Base-by-base conservation (phyloP, 2,329 filamentous ascomycete genomes). In the Ceratocystiopsis brevicomis region DNA sequence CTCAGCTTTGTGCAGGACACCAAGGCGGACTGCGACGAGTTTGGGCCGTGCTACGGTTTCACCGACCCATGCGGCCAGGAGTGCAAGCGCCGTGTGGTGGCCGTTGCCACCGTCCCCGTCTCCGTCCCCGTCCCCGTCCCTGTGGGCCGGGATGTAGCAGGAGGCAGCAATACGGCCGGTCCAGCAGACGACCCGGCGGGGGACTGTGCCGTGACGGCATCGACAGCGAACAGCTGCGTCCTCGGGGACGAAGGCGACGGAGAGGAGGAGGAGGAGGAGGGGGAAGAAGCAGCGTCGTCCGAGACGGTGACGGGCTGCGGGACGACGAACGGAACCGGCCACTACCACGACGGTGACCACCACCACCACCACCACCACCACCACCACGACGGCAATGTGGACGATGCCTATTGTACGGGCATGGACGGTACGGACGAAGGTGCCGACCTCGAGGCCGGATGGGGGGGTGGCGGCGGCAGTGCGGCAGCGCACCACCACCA, bases 401-500 rank as follows among this genome's bases (percentile, higher is more conserved):
- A n/a, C n/a, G 2, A 45, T 61, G 9, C 52, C 21, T 4, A 8
- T 8, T 21, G 21, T 21, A 8, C 21, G 4, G 21, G 21, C 21
- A 36, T n/a, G 36, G 42, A 49, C 36, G 39, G 47, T 52, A 11
- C 47, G 47, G 46, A 48, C 19, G 44, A 52, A 11, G 43, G 33
- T 35, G 41, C 37, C 30, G 48, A 53, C 15, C 45, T 48, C 12
- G 45, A 49, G 37, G 44, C 49, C 36, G 19, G 19, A 21, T 6
- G n/a, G n/a, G 46, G 44, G 12, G 46, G 13, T 15, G 34, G 18
- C 15, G 21, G 19, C 19, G 15, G 11, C 30, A 47, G 62, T 63
- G 6, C 65, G 66, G 19, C n/a, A 6, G 33, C 15, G 47, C 85
- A 95, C 55, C 88, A 98, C 55, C 88, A 98, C 59, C 90, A 98